phyloP scores from a whole-genome alignment of 805 yeast genomes.

The Yueomyces sp. region DNA sequence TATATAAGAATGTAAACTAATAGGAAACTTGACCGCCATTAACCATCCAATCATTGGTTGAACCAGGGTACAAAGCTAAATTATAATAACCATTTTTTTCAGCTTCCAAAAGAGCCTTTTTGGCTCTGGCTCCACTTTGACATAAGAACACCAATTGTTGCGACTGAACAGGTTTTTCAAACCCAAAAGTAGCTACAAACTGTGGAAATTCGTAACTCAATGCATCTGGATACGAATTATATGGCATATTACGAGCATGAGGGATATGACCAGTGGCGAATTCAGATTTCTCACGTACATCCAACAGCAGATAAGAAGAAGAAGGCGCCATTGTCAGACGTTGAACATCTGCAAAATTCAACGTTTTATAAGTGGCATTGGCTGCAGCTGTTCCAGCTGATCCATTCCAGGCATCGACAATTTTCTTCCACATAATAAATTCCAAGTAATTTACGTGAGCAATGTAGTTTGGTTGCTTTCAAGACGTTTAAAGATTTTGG shows the following conservation, averaged over 20 bases:
- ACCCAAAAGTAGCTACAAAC: conserved; percentile 60
- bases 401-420: conserved; percentile 19
- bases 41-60: conserved; percentile 66
- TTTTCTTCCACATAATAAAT: conserved; percentile 13
- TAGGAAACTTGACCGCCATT: conserved; percentile 12
- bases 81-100: conserved; percentile 62
- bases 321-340: conserved; percentile 28
- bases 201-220: conserved; percentile 55
- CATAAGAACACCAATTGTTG: conserved; percentile 71
- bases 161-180: conserved; percentile 51
- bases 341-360: conserved; percentile 40
- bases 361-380: conserved; percentile 11
- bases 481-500: too few species aligned
- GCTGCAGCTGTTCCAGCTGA: conserved; percentile 1
- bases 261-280: conserved; percentile 59
- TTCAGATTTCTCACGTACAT: conserved; percentile 82
- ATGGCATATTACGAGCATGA: conserved; percentile 72
- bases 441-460: too few species aligned
- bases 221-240: conserved; percentile 77
- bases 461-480: too few species aligned
- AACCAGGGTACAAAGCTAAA: conserved; percentile 69
- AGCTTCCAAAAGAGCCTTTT: conserved; percentile 78
- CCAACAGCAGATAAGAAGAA: conserved; percentile 45
- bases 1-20: too few species aligned
- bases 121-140: conserved; percentile 73